A percentile compares a stretch with the other conserved stretches of the same genome.
phyloP scores from a whole-genome alignment of 371 early-diverging fungal genomes.

The Actinomucor elegans region DNA sequence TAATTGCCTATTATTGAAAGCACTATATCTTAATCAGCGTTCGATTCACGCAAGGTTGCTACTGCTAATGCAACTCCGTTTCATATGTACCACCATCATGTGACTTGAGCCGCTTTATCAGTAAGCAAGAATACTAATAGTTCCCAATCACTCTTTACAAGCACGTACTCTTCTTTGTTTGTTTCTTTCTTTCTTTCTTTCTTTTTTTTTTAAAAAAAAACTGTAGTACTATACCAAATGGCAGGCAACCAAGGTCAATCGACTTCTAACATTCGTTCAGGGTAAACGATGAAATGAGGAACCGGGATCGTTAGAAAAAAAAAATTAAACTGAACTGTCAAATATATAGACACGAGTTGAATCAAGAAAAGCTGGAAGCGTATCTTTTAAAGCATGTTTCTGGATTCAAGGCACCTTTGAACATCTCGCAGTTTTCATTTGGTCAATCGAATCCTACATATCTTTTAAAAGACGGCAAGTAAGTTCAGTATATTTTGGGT shows the following conservation, averaged over 20 bases:
- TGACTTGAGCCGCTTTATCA: background rate
- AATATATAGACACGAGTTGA: constrained; percentile 62
- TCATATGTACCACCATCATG: background rate
- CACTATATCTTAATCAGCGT: no score
- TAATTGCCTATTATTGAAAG: no score
- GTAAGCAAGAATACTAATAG: background rate
- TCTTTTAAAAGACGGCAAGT: constrained; percentile 68
- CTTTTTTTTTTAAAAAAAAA: background rate
- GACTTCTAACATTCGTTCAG: constrained; percentile 34
- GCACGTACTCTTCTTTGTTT: background rate
- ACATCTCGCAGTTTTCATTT: constrained; percentile 79
- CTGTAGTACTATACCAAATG: background rate
- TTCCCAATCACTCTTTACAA: background rate
- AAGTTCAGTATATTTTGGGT: no score
- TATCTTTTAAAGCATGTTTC: constrained; percentile 54
- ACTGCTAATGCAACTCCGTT: background rate
- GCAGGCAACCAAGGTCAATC: constrained; percentile 23
- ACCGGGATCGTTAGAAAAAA: no score
- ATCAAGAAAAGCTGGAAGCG: constrained; percentile 54
- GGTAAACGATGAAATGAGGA: constrained; percentile 22
- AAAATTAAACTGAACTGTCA: background rate
- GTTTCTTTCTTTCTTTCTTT: constrained; percentile 3
- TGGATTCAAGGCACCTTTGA: constrained; percentile 63
- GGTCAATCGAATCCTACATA: constrained; percentile 95
- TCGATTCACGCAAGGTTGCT: no score